Conservation (phyloP, 306 rosid species). For the Pyrus betulifolia region DNA sequence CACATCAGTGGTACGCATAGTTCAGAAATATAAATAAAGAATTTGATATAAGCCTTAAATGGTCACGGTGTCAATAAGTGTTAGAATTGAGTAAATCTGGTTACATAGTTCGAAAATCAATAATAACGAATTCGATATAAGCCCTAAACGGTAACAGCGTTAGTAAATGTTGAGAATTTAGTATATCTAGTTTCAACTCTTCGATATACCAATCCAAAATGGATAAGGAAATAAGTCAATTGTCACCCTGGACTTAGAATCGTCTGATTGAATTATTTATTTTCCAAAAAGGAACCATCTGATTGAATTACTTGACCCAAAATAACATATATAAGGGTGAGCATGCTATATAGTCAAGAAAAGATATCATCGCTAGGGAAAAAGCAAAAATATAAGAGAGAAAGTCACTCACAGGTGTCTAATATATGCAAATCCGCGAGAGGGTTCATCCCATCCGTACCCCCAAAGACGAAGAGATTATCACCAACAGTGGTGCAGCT, state of each 20-base stretch:
- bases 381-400: slow-evolving; percentile 2
- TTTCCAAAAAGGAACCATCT: not conserved
- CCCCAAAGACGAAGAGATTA: slow-evolving; percentile 85
- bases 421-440: slow-evolving; percentile 78
- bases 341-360: not conserved
- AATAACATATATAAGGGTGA: not conserved
- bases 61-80: not conserved
- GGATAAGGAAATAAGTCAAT: not conserved
- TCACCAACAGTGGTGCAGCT: slow-evolving; percentile 77
- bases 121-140: too few relatives aligned
- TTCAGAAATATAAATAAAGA: not conserved
- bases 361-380: not conserved
- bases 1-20: not conserved
- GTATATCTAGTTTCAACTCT: not conserved
- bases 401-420: slow-evolving; percentile 68
- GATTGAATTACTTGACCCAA: not conserved
- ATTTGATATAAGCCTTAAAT: not conserved
- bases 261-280: not conserved
- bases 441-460: slow-evolving; percentile 91
- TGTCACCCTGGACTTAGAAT: not conserved
- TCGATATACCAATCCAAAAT: slow-evolving; percentile 5
- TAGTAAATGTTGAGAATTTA: not conserved
- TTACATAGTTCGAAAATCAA: not conserved
- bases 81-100: not conserved
- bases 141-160: not conserved